These are phyloP conservation scores for Eucalyptus brandiana DNA, from an alignment of 345 rosid genomes.

Conservation along the genomic window DNA sequence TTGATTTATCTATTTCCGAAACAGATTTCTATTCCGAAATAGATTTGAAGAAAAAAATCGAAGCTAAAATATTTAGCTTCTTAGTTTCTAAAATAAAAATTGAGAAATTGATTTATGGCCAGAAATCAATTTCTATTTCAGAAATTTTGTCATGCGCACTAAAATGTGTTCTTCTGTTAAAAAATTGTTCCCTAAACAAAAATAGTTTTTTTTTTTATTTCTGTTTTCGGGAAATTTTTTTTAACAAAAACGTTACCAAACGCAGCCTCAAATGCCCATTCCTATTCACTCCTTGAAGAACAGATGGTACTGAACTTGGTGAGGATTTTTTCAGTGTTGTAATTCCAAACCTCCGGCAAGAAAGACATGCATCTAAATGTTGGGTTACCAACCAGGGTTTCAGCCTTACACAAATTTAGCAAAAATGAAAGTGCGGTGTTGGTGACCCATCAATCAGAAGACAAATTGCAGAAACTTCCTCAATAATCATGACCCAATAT, in stretches of 20 bases:
- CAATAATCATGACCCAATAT: not conserved
- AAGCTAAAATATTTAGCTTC: too few species aligned
- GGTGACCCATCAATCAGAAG: not conserved
- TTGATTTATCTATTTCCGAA: too few species aligned
- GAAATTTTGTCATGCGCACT: too few species aligned
- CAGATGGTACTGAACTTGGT: not conserved
- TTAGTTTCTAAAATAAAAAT: too few species aligned
- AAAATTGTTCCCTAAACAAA: too few species aligned
- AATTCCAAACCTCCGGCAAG: not conserved
- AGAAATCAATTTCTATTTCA: too few species aligned
- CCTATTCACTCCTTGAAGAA: not conserved
- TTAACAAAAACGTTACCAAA: rapidly evolving
- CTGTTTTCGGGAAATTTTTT: rapidly evolving
- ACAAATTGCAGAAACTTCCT: not conserved
- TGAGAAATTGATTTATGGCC: too few species aligned
- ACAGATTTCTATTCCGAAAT: too few species aligned
- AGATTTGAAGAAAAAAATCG: too few species aligned
- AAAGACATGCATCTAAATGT: not conserved
- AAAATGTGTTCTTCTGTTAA: too few species aligned
- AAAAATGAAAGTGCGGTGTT: not conserved
- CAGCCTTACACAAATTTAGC: not conserved
- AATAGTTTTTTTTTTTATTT: too few species aligned
- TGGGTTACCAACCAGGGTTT: not conserved
- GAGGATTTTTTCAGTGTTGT: not conserved
- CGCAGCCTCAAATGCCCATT: not conserved